Conservation (phyloP, 2,329 filamentous ascomycete species). For the Trichophyton mentagrophytes region DNA sequence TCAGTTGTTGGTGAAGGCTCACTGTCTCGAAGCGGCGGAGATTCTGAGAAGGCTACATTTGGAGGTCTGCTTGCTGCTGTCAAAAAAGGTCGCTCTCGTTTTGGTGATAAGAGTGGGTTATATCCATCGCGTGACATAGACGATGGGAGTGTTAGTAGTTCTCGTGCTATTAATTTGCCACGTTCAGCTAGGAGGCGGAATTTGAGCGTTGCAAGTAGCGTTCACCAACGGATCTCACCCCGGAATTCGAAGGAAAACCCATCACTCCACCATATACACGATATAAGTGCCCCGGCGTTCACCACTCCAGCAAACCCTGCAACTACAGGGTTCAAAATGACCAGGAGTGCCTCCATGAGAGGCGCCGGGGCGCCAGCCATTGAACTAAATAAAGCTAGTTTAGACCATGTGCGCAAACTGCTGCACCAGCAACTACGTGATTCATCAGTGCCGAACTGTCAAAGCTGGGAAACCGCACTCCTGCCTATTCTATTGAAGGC, state of each 20-base stretch:
- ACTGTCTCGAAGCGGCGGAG: slow-evolving; percentile 49
- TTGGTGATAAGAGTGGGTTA: slow-evolving; percentile 63
- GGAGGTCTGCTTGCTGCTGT: slow-evolving; percentile 58
- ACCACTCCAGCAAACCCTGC: slow-evolving; percentile 35
- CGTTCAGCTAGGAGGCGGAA: slow-evolving; percentile 63
- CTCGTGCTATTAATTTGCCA: slow-evolving; percentile 46
- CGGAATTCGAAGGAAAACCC: slow-evolving; percentile 48
- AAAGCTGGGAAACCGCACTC: slow-evolving; percentile 79
- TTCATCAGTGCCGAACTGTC: slow-evolving; percentile 55
- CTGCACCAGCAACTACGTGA: slow-evolving; percentile 74
- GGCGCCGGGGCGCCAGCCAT: slow-evolving; percentile 60
- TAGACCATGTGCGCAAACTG: slow-evolving; percentile 76
- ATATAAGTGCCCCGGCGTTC: slow-evolving; percentile 25
- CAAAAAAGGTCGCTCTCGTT: slow-evolving; percentile 60
- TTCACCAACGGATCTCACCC: slow-evolving; percentile 58
- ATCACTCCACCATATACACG: slow-evolving; percentile 23
- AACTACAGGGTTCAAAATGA: slow-evolving; percentile 40
- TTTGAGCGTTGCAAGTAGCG: slow-evolving; percentile 67
- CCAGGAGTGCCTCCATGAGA: slow-evolving; percentile 72
- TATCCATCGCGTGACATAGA: slow-evolving; percentile 54
- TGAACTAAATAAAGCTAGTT: slow-evolving; percentile 74
- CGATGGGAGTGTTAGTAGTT: slow-evolving; percentile 51
- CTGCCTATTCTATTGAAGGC: slow-evolving; percentile 82
- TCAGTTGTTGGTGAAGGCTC: slow-evolving; percentile 55
- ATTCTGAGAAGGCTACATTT: slow-evolving; percentile 62